Base-by-base conservation (phyloP, 352 stramenopile genomes). In the Globisporangium middletonii region DNA sequence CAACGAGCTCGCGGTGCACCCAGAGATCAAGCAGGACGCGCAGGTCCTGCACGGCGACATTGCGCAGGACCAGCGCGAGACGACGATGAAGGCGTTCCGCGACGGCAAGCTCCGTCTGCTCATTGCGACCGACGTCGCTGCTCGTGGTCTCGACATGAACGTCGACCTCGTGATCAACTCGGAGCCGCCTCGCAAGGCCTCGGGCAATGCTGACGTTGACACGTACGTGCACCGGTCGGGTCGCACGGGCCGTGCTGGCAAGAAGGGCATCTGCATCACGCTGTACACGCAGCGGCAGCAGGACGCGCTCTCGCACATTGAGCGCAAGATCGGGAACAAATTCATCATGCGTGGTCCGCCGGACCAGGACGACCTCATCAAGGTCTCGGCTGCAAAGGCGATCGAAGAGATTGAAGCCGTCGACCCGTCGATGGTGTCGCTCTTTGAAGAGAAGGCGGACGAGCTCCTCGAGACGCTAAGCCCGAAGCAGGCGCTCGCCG, bases 221-320 rank as follows among this genome's bases (percentile, higher is more conserved):
- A 98, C 96, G 5, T 99, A 99, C 77, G 94, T 99, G 43, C 97
- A 99, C 72, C 86, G 97, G 48, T 98, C 92, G n/a, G 97, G 97
- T 35, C 89, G 97, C 57, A 98, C 97, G 2, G 97, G 97, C 46
- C 89, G 97, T 61, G 92, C 98, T 26, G 97, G 97, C 30, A 89
- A 92, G 59, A 97, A 97, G 64, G 97, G 97, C 49, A 89, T 97
- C 61, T 98, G 97, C 67, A 92, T 99, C 66, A 99, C 96, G 27
- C 83, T 99, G 44, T 98, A 97, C 71, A 97, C 88, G 27, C 72
- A 72, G 15, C 78, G 82, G 26, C 86, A 98, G 69, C 72, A 73
- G 23, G 83, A 92, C 30, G 54, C 78, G 19, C 55, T 97, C 26
- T 63, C 78, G 58, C 69, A 85, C 50, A 97, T 97, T 48, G 89